Conservation (phyloP, 176 grass and related monocot genomes). For the Bothriochloa decipiens region DNA sequence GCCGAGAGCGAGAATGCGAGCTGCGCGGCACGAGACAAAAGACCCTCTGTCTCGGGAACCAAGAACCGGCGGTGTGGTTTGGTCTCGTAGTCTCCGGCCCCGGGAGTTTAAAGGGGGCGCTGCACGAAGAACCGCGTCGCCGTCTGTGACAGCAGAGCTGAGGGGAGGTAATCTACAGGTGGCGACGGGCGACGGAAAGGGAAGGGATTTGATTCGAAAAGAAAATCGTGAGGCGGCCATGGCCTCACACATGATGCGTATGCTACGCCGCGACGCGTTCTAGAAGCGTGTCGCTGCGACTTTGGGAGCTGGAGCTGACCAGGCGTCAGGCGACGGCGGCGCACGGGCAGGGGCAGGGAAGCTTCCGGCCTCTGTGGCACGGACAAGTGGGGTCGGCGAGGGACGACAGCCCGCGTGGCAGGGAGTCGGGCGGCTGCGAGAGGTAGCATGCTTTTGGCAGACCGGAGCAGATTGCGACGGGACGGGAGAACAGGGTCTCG, state of each 20-base stretch:
- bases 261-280: not conserved
- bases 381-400: not conserved
- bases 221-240: not conserved
- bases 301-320: not conserved
- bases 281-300: not conserved
- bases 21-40: not conserved
- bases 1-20: not conserved
- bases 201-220: not conserved
- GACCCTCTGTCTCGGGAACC: not conserved
- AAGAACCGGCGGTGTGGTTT: not conserved
- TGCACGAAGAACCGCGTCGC: not conserved
- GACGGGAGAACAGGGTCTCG: not conserved
- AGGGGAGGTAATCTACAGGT: not conserved
- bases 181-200: not conserved
- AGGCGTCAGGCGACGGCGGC: not conserved
- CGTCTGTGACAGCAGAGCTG: slow-evolving; percentile 12
- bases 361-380: not conserved
- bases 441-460: not conserved
- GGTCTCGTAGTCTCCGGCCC: not conserved
- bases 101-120: not conserved
- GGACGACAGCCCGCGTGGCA: not conserved
- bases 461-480: not conserved
- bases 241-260: slow-evolving; percentile 23
- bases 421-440: not conserved
- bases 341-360: not conserved